Conservation (phyloP, 164 flowering plant genomes). For the Akebia trifoliata region DNA sequence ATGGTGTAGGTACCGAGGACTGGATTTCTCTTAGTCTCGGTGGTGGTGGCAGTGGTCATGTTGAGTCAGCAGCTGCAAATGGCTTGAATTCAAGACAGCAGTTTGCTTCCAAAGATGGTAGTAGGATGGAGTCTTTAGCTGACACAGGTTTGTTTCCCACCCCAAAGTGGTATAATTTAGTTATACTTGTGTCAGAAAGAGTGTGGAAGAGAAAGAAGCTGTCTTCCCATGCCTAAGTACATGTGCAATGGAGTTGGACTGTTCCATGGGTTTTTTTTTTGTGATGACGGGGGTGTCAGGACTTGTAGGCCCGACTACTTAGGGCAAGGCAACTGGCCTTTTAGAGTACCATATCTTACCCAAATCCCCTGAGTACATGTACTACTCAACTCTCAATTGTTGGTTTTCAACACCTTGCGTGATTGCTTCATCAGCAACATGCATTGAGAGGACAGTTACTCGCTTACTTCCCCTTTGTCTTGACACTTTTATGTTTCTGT, state of each 20-base stretch:
- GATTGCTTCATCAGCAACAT: no score
- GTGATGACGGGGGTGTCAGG: no score
- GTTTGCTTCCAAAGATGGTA: constrained; percentile 39
- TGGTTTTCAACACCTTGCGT: no score
- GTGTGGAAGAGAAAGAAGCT: neutral
- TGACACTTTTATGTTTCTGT: neutral
- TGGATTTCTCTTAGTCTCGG: constrained; percentile 96
- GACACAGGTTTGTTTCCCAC: constrained; percentile 47
- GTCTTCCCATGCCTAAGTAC: neutral
- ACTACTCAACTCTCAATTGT: no score
- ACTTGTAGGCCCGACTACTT: no score
- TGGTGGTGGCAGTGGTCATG: constrained; percentile 41
- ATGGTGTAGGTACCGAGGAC: constrained; percentile 59
- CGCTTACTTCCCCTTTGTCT: neutral
- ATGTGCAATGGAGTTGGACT: neutral
- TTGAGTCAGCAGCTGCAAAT: constrained; percentile 36
- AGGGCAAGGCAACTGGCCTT: no score
- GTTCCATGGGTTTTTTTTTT: neutral
- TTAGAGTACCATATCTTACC: no score
- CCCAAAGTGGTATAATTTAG: neutral
- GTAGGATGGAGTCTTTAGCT: constrained; percentile 50
- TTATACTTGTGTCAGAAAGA: neutral
- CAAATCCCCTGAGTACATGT: no score
- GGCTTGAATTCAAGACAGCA: constrained; percentile 42
- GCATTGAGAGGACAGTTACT: no score